These are phyloP conservation scores for Wilcoxina mikolae DNA, from an alignment of 495 filamentous ascomycete species.

Conservation along the genomic window DNA sequence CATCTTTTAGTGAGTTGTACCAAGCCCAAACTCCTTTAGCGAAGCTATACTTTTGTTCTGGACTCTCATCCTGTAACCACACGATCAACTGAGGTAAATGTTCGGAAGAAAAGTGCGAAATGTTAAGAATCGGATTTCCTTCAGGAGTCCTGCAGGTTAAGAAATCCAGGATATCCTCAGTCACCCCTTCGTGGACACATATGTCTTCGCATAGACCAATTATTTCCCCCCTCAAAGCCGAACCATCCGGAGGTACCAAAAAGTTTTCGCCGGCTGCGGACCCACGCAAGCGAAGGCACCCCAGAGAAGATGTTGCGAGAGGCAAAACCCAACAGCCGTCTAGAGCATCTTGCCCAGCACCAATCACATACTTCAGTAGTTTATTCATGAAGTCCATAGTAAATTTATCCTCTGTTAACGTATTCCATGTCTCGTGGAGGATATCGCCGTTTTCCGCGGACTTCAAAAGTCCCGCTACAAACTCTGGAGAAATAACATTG, in stretches of 20 bases:
- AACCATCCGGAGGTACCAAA: no score
- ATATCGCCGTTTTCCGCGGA: slow-evolving; percentile 2
- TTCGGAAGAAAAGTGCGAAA: background rate
- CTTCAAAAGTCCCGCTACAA: slow-evolving; percentile 15
- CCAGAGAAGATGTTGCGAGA: no score
- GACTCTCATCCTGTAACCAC: background rate
- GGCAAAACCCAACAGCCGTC: background rate
- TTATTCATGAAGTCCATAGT: background rate
- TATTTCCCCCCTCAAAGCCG: background rate
- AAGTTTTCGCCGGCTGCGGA: no score
- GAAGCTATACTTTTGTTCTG: background rate
- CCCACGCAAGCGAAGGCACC: no score
- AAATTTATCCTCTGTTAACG: background rate
- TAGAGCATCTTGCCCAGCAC: background rate
- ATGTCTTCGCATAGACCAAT: background rate
- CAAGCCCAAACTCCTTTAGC: background rate
- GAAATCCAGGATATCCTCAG: background rate
- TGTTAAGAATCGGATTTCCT: background rate
- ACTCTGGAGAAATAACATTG: slow-evolving; percentile 10
- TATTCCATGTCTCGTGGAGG: background rate
- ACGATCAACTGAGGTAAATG: background rate
- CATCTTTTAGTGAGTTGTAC: background rate
- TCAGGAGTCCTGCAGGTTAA: background rate
- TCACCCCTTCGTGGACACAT: background rate
- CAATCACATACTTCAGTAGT: background rate